Evolutionary conservation across 2,329 filamentous ascomycete genomes (phyloP).

Genomic region (Seiridium cupressi): DNA sequence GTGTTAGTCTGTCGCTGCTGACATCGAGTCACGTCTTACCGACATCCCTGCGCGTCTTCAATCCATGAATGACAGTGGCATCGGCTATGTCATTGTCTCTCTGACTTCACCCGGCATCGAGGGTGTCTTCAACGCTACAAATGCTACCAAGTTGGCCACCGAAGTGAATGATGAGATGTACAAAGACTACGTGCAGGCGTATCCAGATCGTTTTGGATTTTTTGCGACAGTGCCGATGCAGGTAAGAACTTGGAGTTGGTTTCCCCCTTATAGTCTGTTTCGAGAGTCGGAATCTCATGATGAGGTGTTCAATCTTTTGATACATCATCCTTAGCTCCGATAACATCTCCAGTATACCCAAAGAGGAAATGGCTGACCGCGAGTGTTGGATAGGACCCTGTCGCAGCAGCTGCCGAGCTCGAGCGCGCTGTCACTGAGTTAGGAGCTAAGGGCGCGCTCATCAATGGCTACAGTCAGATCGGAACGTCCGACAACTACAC

Average conservation of each 20-base stretch:
- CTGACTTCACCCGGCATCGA: slow-evolving; percentile 48
- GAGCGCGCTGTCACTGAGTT: slow-evolving; percentile 51
- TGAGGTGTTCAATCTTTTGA: too few relatives aligned
- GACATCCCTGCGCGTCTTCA: background rate
- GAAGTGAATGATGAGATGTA: slow-evolving; percentile 42
- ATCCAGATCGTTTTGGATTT: slow-evolving; percentile 40
- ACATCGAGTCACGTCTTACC: background rate
- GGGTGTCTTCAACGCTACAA: slow-evolving; percentile 37
- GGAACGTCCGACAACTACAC: slow-evolving; percentile 56
- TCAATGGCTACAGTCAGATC: slow-evolving; percentile 58
- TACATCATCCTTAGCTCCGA: too few relatives aligned
- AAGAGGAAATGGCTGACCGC: too few relatives aligned
- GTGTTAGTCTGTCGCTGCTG: background rate
- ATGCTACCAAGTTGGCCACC: slow-evolving; percentile 38
- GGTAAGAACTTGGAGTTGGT: too few relatives aligned
- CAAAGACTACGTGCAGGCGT: slow-evolving; percentile 29
- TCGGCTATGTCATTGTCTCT: slow-evolving; percentile 47
- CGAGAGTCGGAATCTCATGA: too few relatives aligned
- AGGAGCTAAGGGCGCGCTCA: slow-evolving; percentile 60
- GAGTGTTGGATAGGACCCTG: slow-evolving; percentile 31
- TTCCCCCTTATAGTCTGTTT: too few relatives aligned
- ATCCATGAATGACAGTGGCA: slow-evolving; percentile 37
- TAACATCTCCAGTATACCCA: too few relatives aligned
- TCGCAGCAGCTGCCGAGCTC: slow-evolving; percentile 48
- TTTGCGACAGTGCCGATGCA: slow-evolving; percentile 52